Evolutionary conservation across 2,329 filamentous ascomycete genomes (phyloP).

Genomic region (Trichocomaceae sp.): DNA sequence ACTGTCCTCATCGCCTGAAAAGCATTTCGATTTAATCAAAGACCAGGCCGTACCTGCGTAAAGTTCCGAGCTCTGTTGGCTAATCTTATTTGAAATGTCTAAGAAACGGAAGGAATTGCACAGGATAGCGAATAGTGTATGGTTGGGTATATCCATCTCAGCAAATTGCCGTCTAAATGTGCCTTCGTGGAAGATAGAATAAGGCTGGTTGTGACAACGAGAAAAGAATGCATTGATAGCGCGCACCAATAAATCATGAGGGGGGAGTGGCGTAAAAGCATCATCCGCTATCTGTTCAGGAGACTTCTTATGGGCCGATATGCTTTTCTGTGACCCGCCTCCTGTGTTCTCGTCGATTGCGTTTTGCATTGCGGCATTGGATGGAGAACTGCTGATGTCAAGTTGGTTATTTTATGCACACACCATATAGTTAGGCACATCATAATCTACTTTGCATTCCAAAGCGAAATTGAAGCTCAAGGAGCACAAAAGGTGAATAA

Average conservation of each 20-base stretch:
- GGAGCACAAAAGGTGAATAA: too few relatives aligned
- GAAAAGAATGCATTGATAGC: constrained; percentile 21
- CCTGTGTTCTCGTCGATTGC: background rate
- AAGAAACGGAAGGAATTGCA: background rate
- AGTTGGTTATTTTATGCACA: too few relatives aligned
- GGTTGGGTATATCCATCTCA: background rate
- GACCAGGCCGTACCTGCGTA: constrained; percentile 24
- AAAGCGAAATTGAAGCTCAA: too few relatives aligned
- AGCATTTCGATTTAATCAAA: constrained; percentile 24
- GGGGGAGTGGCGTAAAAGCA: background rate
- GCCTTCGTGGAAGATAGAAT: constrained; percentile 27
- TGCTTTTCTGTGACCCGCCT: background rate
- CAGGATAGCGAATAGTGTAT: background rate
- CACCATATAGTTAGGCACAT: too few relatives aligned
- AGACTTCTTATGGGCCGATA: too few relatives aligned
- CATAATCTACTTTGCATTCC: too few relatives aligned
- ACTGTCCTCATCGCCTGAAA: constrained; percentile 20
- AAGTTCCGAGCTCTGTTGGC: background rate
- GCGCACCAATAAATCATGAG: background rate
- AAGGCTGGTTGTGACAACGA: constrained; percentile 28
- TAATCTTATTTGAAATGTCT: background rate
- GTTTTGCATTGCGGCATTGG: too few relatives aligned
- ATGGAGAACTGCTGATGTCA: too few relatives aligned
- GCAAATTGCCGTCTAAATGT: constrained; percentile 20
- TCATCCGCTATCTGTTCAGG: background rate